Conservation (phyloP, 2,329 filamentous ascomycete genomes). For the Ceratocystis cubensis region DNA sequence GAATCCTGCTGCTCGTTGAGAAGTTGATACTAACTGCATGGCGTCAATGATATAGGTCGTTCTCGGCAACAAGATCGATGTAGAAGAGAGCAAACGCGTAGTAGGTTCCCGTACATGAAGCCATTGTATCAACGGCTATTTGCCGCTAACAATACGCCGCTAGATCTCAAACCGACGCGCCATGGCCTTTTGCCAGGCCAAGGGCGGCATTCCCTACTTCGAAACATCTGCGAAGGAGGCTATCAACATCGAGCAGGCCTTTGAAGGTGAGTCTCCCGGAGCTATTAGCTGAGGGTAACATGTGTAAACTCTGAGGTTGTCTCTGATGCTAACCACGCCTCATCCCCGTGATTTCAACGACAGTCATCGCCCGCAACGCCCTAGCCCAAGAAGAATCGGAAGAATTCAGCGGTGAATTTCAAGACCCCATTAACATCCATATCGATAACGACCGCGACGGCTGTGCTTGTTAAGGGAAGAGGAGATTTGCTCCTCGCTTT, state of each 20-base stretch:
- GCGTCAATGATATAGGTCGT: slow-evolving; percentile 51
- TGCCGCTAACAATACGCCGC: neutral
- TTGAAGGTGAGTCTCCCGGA: slow-evolving; percentile 42
- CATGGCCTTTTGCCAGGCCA: slow-evolving; percentile 94
- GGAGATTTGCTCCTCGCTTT: neutral
- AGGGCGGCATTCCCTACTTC: slow-evolving; percentile 95
- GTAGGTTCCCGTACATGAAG: slow-evolving; percentile 33
- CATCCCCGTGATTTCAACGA: neutral
- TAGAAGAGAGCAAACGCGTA: slow-evolving; percentile 94
- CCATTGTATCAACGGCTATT: neutral
- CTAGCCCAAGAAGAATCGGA: slow-evolving; percentile 94
- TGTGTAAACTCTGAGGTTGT: no score
- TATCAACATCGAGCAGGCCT: slow-evolving; percentile 82
- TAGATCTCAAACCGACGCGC: slow-evolving; percentile 90
- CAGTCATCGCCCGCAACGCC: slow-evolving; percentile 92
- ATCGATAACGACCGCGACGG: slow-evolving; percentile 87
- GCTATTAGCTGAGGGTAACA: no score
- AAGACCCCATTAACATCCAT: slow-evolving; percentile 96
- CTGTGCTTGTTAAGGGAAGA: slow-evolving; percentile 63
- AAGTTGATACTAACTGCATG: slow-evolving; percentile 22
- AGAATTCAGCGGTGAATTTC: slow-evolving; percentile 94
- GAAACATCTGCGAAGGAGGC: slow-evolving; percentile 99
- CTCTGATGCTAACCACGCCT: neutral
- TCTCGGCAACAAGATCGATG: slow-evolving; percentile 96
- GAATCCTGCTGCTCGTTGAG: no score